These are phyloP conservation scores for Brettanomyces nanus DNA, from an alignment of 805 yeast genomes.

Conservation along the genomic window DNA sequence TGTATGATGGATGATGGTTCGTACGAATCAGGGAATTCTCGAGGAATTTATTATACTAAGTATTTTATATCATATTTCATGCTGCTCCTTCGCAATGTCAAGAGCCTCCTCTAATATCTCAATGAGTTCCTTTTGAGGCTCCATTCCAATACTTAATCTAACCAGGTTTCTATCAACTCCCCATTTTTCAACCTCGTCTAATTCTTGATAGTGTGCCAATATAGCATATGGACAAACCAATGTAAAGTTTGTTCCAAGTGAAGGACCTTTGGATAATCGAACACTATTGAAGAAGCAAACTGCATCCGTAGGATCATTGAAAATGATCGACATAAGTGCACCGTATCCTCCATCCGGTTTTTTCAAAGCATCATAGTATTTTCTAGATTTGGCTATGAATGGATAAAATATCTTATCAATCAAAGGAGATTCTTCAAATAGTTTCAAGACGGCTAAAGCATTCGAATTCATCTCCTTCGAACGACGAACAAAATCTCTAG, in stretches of 20 bases:
- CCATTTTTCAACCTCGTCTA: slow-evolving; percentile 72
- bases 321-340: slow-evolving; percentile 70
- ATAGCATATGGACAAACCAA: slow-evolving; percentile 86
- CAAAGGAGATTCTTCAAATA: slow-evolving; percentile 41
- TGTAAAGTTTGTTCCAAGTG: slow-evolving; percentile 84
- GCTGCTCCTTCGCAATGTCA: slow-evolving; percentile 33
- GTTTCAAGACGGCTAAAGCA: slow-evolving; percentile 44
- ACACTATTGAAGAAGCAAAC: slow-evolving; percentile 65
- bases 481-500: slow-evolving; percentile 75
- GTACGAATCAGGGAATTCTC: too few species aligned
- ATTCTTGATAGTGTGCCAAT: slow-evolving; percentile 75
- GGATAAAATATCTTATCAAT: slow-evolving; percentile 73
- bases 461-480: slow-evolving; percentile 49
- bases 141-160: slow-evolving; percentile 80
- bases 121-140: slow-evolving; percentile 53
- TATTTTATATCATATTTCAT: slow-evolving; percentile 18
- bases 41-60: too few species aligned
- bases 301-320: slow-evolving; percentile 57
- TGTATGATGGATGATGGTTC: too few species aligned
- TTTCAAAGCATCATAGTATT: slow-evolving; percentile 64
- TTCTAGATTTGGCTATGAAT: slow-evolving; percentile 33
- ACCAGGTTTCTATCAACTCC: slow-evolving; percentile 75
- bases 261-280: slow-evolving; percentile 77
- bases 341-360: slow-evolving; percentile 81
- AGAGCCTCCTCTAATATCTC: slow-evolving; percentile 45